A percentile compares a stretch with the other conserved stretches of the same genome.
These are phyloP conservation scores for Eucalyptus virginea DNA, from an alignment of 345 rosid genomes.

Conservation along the genomic window DNA sequence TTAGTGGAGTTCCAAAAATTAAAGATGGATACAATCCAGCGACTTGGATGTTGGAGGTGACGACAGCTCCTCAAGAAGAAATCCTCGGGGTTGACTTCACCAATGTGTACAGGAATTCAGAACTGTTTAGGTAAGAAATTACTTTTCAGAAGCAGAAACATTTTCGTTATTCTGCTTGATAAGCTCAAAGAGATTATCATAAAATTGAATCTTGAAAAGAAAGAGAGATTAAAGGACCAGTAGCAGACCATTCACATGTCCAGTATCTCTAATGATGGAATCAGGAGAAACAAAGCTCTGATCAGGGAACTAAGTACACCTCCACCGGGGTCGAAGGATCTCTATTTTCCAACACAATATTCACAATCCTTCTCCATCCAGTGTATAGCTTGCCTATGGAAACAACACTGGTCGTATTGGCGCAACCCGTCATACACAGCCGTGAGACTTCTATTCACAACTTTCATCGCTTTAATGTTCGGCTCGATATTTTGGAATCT, in stretches of 20 bases:
- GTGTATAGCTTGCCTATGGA: constrained; percentile 53
- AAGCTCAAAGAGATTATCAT: not conserved
- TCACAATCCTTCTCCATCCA: constrained; percentile 39
- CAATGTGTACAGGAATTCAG: constrained; percentile 33
- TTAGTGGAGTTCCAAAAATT: constrained; percentile 36
- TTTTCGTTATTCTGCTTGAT: not conserved
- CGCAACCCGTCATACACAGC: constrained; percentile 45
- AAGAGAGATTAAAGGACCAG: not conserved
- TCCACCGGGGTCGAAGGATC: constrained; percentile 23
- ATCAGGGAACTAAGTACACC: constrained; percentile 34
- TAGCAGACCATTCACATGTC: not conserved
- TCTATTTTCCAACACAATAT: constrained; percentile 29
- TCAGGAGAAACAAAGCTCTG: constrained; percentile 54
- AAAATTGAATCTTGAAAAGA: not conserved
- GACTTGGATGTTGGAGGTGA: constrained; percentile 67
- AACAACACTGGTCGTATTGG: constrained; percentile 56
- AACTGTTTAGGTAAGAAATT: constrained; percentile 22
- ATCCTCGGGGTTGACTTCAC: constrained; percentile 27
- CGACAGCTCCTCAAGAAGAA: constrained; percentile 34
- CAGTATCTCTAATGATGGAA: not conserved
- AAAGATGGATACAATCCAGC: constrained; percentile 61
- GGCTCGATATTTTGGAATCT: constrained; percentile 59
- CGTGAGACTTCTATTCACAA: constrained; percentile 39
- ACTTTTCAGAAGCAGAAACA: not conserved
- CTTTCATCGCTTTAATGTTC: constrained; percentile 38